Evolutionary conservation across 306 rosid species (phyloP), one percentile per base, ranked within the genome.

Genomic region (Crataegus laevigata): DNA sequence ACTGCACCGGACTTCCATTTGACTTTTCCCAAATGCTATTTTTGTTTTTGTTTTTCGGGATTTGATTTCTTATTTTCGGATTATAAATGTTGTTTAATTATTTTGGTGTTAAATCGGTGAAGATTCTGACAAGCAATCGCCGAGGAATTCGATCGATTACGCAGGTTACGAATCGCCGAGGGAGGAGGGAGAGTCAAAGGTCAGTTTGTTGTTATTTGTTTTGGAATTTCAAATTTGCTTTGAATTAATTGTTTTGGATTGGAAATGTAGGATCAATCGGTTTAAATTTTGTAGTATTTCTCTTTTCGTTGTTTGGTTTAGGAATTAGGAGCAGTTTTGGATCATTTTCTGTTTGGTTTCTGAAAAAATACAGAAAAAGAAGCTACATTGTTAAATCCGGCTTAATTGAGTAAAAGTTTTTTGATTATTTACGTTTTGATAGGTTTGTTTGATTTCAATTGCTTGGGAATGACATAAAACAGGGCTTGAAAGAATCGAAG

Each of bases 111-210:
- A 1, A 73, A 79, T 83, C 72, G 40, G 76, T 85, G 82, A 80
- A 90, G 91, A 90, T 88, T 84, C 79, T 26, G 90, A 90, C 52
- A 87, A 84, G 66, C 88, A 79, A 29, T 79, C 83, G 67, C 69
- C 78, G 45, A 68, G 73, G 69, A 67, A 66, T 85, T 89, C 81
- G 70, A 54, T 75, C 8, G 73, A 65, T 22, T 71, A 67, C 43
- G 60, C 43, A 9, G 78, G 79, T 43, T 80, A 66, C 68, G 83
- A 84, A 71, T 81, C 87, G 76, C 75, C 85, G 30, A 62, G 19
- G 72, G 77, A 55, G 71, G 84, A 79, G 19, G 82, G 72, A 72
- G 89, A 85, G 32, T 72, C 89, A 13, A 89, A 80, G 93, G 97
- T 92, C 54, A 26, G 61, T 28, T 55, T 40, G 57, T 69, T 21